Base-by-base conservation (phyloP, 768 basidiomycete species). In the Tricholoma hemisulphureum region DNA sequence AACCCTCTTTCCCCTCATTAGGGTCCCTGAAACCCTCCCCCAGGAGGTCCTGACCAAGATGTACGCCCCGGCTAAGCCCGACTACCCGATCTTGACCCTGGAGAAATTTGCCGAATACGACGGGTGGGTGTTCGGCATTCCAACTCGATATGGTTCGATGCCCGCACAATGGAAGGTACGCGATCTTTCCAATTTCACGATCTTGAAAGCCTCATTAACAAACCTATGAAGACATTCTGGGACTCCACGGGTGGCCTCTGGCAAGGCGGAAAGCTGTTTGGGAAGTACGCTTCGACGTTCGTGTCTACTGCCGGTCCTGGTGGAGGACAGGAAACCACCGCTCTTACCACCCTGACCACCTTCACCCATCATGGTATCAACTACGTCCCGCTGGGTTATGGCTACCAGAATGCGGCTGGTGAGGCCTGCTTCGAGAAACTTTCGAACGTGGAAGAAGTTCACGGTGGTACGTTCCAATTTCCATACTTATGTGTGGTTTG, bases 81-180 rank as follows among this genome's bases (percentile, higher is more conserved):
- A 80, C 62, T 91, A 91, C 71, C 91, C 92, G 3, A 65, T 90
- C 62, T 76, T 92, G 64, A 75, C 72, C 2, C 79, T 86, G 23
- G 71, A 75, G 1, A 75, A 69, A 13, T 78, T 96, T 51, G 61
- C 73, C 18, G 57, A 77, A 5, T 89, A 80, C 65, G 90, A 95
- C 63, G 92, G 83, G 5, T 86, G 83, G 80, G 62, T 95, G 61
- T 78, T 92, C 52, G 93, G 91, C 58, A 77, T 92, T 57, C 87
- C 88, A 53, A 89, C 89, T 24, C 87, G 93, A 64, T 95, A 83
- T 73, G 93, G 93, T 39, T 85, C 81, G 65, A 86, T 91, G 71
- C 83, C 92, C 23, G 88, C 77, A 2, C 93, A 95, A 64, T 88
- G 84, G 84, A 89, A 88, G 82, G 87, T 83, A 53, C 2, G 70